Percentiles rank a stretch among this genome's conserved stretches.
phyloP scores from a whole-genome alignment of 2,329 filamentous ascomycete genomes.

The Didymella lethalis region DNA sequence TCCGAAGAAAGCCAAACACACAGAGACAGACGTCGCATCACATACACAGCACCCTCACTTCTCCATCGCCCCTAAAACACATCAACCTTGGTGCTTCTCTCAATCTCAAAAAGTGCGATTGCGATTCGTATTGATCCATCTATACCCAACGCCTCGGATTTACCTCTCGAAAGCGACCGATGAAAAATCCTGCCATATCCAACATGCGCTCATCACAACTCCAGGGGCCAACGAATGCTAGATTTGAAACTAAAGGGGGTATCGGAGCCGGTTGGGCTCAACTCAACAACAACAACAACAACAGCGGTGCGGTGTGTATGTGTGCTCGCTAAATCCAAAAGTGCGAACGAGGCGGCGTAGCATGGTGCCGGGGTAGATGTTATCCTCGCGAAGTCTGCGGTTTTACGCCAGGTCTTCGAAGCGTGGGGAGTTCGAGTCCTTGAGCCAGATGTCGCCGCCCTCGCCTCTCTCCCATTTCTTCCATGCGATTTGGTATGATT shows the following conservation, averaged over 20 bases:
- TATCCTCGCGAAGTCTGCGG: background rate
- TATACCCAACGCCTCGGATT: conserved; percentile 7
- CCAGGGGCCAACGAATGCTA: conserved; percentile 8
- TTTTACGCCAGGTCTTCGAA: conserved; percentile 8
- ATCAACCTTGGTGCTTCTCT: too few species aligned
- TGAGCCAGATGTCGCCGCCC: conserved; percentile 90
- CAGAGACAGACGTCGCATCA: too few species aligned
- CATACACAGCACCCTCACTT: too few species aligned
- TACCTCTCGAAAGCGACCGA: background rate
- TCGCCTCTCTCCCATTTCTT: conserved; percentile 82
- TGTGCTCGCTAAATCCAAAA: conserved; percentile 27
- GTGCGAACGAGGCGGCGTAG: background rate
- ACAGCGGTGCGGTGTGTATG: conserved; percentile 14
- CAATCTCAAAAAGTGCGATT: background rate
- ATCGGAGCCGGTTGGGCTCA: conserved; percentile 18
- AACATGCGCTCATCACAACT: conserved; percentile 16
- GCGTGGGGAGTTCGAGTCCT: conserved; percentile 19
- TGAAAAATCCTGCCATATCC: background rate
- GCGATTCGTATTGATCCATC: background rate
- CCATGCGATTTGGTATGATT: conserved; percentile 90
- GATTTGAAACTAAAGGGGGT: conserved; percentile 17
- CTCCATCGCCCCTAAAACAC: too few species aligned
- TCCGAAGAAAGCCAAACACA: too few species aligned
- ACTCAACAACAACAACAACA: conserved; percentile 17
- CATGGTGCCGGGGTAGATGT: conserved; percentile 2